Evolutionary conservation across 2,329 filamentous ascomycete genomes (phyloP).

Genomic region (Epichloe scottii): DNA sequence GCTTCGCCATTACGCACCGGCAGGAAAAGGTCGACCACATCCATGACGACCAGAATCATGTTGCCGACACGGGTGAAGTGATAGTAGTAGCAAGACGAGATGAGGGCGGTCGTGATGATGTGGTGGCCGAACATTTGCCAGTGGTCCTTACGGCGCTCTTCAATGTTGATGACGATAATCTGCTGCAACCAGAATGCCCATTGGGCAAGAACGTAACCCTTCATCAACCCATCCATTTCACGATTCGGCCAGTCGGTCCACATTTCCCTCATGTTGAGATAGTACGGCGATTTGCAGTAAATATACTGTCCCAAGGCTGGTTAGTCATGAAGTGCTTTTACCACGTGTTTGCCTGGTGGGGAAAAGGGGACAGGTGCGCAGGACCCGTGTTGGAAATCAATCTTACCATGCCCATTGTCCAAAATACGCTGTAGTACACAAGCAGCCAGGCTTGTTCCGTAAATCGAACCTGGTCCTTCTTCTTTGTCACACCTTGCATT

Average conservation of each 20-base stretch:
- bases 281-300: slow-evolving; percentile 67
- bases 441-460: slow-evolving; percentile 91
- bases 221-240: slow-evolving; percentile 63
- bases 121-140: slow-evolving; percentile 97
- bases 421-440: slow-evolving; percentile 71
- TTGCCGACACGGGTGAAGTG: slow-evolving; percentile 81
- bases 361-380: neutral
- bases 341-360: neutral
- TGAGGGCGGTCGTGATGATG: slow-evolving; percentile 71
- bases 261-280: slow-evolving; percentile 60
- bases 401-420: slow-evolving; percentile 70
- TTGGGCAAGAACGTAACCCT: slow-evolving; percentile 83
- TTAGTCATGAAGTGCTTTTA: neutral
- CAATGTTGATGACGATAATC: slow-evolving; percentile 86
- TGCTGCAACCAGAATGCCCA: slow-evolving; percentile 93
- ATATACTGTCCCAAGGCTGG: slow-evolving; percentile 48
- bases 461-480: slow-evolving; percentile 70
- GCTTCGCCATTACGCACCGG: slow-evolving; percentile 44
- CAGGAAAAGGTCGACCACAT: slow-evolving; percentile 78
- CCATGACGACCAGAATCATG: slow-evolving; percentile 84
- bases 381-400: neutral
- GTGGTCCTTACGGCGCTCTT: slow-evolving; percentile 88
- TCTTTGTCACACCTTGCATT: slow-evolving; percentile 57
- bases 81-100: slow-evolving; percentile 75
- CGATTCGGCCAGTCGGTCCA: slow-evolving; percentile 80